Evolutionary conservation across 2,329 filamentous ascomycete genomes (phyloP), one percentile per base, ranked within the genome.

Genomic region (Trichothecium sympodiale): DNA sequence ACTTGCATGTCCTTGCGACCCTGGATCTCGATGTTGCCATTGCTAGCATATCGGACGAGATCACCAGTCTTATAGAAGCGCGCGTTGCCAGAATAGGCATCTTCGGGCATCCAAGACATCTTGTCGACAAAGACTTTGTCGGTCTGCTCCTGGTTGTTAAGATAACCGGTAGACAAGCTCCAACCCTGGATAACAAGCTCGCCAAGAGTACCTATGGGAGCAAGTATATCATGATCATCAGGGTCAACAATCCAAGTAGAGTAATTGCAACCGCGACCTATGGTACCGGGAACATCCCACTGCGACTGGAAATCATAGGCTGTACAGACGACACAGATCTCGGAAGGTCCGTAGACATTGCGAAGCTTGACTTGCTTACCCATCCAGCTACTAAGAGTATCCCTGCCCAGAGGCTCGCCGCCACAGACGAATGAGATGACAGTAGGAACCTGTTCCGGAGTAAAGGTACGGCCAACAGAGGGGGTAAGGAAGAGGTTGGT

Each of bases 121-220:
- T 16, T 20, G 5, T 12, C 15, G 14, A 30, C n/a, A 27, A 35
- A 35, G 7, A 13, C 34, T 5, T 29, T 20, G 15, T 29, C 26
- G 5, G 34, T 35, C 26, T 17, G 15, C 26, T 29, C 27, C 28
- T 20, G 27, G 17, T 31, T 15, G 28, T 36, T 15, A n/a, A 14
- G 15, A 13, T 16, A 29, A 13, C 28, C 13, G 28, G 28, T 25
- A 17, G 61, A 64, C 13, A 74, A 5, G n/a, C 31, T 39, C 15
- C 66, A 66, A 1, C 39, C 41, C 25, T 46, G 36, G 15, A 46
- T 38, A 13, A 41, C 29, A 10, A 46, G 33, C 32, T 46, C 44
- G 3, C 44, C 43, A 3, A 41, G 10, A 8, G 26, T 32, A 9
- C 44, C 44, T 8, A 41, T 12, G 15, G 27, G 32, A 7, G 27